phyloP scores from a whole-genome alignment of 2,329 filamentous ascomycete species.

The Arthrobotrys conoides region DNA sequence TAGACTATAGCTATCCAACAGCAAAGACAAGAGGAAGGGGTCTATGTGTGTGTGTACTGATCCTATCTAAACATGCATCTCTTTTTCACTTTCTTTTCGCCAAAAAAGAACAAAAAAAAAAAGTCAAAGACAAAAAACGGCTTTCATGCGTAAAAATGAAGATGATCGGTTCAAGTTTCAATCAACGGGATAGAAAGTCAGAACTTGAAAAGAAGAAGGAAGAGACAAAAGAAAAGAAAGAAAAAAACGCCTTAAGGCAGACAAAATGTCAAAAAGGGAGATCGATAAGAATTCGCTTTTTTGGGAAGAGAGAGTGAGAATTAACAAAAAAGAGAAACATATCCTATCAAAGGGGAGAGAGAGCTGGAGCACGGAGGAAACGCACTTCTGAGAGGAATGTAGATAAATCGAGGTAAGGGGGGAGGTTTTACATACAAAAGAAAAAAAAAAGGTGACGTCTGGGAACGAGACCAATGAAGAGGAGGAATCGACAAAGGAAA shows the following conservation, averaged over 20 bases:
- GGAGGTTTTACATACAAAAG: constrained; percentile 43
- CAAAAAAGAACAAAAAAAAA: no score
- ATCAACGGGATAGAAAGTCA: no score
- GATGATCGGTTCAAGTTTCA: no score
- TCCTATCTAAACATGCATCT: neutral
- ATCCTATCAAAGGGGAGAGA: constrained; percentile 41
- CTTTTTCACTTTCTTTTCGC: neutral
- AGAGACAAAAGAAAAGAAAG: neutral
- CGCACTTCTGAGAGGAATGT: constrained; percentile 30
- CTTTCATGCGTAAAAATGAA: no score
- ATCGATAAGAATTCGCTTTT: constrained; percentile 38
- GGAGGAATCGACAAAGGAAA: constrained; percentile 39
- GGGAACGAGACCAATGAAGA: constrained; percentile 32
- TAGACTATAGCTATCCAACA: no score
- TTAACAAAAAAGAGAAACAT: constrained; percentile 7
- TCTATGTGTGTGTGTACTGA: no score
- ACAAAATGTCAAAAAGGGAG: neutral
- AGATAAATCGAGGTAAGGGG: constrained; percentile 30
- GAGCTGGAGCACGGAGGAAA: constrained; percentile 3
- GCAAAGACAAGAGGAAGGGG: no score
- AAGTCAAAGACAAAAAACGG: constrained; percentile 3
- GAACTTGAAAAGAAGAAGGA: neutral
- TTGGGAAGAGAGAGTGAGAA: neutral
- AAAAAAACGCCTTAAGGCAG: neutral
- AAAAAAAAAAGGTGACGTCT: constrained; percentile 38